Evolutionary conservation across 352 stramenopile species (phyloP).

Genomic region (Globisporangium uncinulatum): DNA sequence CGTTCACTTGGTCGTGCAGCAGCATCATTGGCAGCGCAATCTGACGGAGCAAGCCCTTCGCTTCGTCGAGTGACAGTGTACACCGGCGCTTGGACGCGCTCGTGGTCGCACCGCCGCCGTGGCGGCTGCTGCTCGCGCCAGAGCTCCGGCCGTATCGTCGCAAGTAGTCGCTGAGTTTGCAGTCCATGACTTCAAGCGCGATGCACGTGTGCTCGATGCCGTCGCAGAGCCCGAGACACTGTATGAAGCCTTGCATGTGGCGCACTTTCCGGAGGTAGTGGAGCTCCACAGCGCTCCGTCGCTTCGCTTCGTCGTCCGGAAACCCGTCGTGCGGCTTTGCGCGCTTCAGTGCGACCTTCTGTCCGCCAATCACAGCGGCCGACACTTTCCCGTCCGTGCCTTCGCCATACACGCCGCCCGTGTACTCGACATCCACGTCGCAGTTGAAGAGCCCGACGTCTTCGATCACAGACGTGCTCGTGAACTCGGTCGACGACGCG

Average conservation of each 20-base stretch:
- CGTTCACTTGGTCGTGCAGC: conserved; percentile 75
- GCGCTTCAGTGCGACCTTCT: conserved; percentile 80
- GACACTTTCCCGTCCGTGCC: conserved; percentile 78
- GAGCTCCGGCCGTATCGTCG: conserved; percentile 45
- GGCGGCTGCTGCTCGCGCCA: conserved; percentile 16
- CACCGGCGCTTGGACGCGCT: conserved; percentile 41
- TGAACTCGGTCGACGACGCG: conserved; percentile 36
- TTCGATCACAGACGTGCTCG: conserved; percentile 75
- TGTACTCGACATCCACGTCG: conserved; percentile 73
- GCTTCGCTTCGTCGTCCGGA: conserved; percentile 73
- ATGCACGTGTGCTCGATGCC: conserved; percentile 84
- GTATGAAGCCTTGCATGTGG: conserved; percentile 69
- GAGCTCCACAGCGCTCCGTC: conserved; percentile 64
- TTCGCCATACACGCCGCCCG: conserved; percentile 78
- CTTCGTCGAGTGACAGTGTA: conserved; percentile 50
- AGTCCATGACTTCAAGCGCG: conserved; percentile 84
- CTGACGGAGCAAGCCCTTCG: conserved; percentile 57
- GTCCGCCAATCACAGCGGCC: conserved; percentile 64
- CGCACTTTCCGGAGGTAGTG: conserved; percentile 77
- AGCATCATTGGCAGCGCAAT: conserved; percentile 76
- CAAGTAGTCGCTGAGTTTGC: conserved; percentile 84
- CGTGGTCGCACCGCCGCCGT: background rate
- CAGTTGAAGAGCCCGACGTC: conserved; percentile 85
- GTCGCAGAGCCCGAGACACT: conserved; percentile 78
- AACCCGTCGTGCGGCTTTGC: conserved; percentile 77